phyloP scores from a whole-genome alignment of 345 rosid genomes.

The Eutrema japonicum region DNA sequence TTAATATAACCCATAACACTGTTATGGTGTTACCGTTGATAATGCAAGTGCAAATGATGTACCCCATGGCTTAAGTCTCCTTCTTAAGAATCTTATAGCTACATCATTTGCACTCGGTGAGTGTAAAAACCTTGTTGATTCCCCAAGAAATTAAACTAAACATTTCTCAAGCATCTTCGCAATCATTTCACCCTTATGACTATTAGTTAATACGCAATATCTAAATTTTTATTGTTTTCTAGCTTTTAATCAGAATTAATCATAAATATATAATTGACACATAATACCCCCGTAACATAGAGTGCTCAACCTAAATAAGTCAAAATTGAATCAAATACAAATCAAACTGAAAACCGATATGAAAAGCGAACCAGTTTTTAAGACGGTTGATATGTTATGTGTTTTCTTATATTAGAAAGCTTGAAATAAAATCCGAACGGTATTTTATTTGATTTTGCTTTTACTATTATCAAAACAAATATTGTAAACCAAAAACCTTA shows the following conservation, averaged over 20 bases:
- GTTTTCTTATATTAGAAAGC: background rate
- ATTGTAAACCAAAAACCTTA: background rate
- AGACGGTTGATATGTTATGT: background rate
- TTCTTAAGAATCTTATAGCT: too few species aligned
- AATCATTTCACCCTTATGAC: too few species aligned
- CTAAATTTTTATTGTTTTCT: background rate
- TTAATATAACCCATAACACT: slow-evolving; percentile 29
- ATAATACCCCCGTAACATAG: too few species aligned
- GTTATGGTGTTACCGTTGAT: background rate
- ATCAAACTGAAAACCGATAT: background rate
- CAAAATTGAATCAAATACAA: background rate
- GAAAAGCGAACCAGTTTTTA: background rate
- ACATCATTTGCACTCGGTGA: too few species aligned
- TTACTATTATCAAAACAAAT: background rate
- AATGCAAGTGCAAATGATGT: too few species aligned
- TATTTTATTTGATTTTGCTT: background rate
- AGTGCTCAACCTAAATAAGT: background rate
- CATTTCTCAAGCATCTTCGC: too few species aligned
- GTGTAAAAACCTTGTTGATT: too few species aligned
- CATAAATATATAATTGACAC: background rate
- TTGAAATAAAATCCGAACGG: background rate
- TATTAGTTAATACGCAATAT: slow-evolving; percentile 2
- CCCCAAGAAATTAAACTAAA: too few species aligned
- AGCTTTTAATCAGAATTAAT: background rate
- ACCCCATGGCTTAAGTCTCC: too few species aligned